Conservation (phyloP, 768 basidiomycete genomes). For the Amanita thiersii region DNA sequence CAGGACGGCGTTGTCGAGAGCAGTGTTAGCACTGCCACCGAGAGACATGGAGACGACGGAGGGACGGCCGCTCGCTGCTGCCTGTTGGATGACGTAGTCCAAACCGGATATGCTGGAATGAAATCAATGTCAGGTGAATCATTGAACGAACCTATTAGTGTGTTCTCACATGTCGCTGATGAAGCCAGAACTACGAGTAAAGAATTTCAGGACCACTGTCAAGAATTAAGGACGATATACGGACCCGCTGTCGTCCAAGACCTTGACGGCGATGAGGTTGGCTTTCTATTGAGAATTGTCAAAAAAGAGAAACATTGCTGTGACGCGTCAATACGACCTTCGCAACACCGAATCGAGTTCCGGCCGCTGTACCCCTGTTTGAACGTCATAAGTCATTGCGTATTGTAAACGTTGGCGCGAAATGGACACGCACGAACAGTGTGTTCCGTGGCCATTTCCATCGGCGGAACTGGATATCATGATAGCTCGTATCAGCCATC, state of each 20-base stretch:
- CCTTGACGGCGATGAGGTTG: conserved; percentile 32
- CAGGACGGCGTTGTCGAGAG: conserved; percentile 25
- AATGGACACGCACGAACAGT: neutral
- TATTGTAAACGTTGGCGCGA: neutral
- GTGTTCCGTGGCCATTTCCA: conserved; percentile 9
- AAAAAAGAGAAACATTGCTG: neutral
- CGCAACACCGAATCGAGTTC: conserved; percentile 12
- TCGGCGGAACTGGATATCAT: conserved; percentile 2
- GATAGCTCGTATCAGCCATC: neutral
- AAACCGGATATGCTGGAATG: conserved; percentile 25
- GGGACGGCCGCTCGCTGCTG: conserved; percentile 17
- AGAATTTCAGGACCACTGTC: neutral
- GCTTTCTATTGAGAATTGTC: conserved; percentile 20
- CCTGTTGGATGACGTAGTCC: conserved; percentile 20
- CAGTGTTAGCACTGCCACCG: conserved; percentile 19
- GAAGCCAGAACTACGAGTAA: conserved; percentile 3
- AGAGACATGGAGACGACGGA: conserved; percentile 29
- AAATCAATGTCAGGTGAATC: conserved; percentile 7
- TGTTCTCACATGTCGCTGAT: conserved; percentile 20
- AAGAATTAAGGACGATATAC: neutral
- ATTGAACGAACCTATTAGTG: neutral
- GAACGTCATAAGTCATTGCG: no score
- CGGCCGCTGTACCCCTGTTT: conserved; percentile 11
- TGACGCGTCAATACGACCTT: conserved; percentile 4
- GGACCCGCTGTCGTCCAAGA: conserved; percentile 27